Evolutionary conservation across 2,329 filamentous ascomycete genomes (phyloP), one percentile per base, ranked within the genome.

Genomic region (Xylariomycetidae sp.): DNA sequence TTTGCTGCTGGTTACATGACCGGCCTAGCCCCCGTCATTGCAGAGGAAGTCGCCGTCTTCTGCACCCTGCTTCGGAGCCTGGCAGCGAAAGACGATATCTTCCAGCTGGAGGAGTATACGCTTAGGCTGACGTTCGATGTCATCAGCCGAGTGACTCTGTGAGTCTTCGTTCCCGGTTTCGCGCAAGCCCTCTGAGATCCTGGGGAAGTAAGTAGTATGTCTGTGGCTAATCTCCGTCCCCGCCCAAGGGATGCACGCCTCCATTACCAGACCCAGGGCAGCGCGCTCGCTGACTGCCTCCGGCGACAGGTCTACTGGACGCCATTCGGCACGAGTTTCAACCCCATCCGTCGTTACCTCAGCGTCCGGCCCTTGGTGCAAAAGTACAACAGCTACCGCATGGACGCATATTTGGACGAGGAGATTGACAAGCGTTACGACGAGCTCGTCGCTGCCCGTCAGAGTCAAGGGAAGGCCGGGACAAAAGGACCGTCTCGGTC

Each of bases 71-170:
- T 45, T 5, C 18, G 25, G 26, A 28, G 28, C 9, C 33, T 31
- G 6, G 33, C 37, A 8, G 18, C 12, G 12, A 38, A 41, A 7
- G 37, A 36, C 2, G 23, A 37, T 8, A 31, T 51, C 16, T 47
- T 48, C 14, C 39, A 44, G 16, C 16, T 52, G 16, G 48, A 52
- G 33, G 46, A 51, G 10, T 38, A 40, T 22, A 51, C 48, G 2
- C 32, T 47, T 4, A 35, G 45, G n/a, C 38, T 51, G 4, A 52
- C 48, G 3, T 44, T 49, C 5, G 50, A 54, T 29, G 31, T 52
- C 25, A 52, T 51, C 13, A 31, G 25, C 8, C 36, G 40, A 11
- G 40, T 49, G 3, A 44, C 46, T 11, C 31, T 51, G 42, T 49
- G 16, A 34, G 41, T 25, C 16, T 31, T 16, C 4, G 20, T 23